These are phyloP conservation scores for Rhamnella rubrinervis DNA, from an alignment of 331 rosid species.

Conservation along the genomic window DNA sequence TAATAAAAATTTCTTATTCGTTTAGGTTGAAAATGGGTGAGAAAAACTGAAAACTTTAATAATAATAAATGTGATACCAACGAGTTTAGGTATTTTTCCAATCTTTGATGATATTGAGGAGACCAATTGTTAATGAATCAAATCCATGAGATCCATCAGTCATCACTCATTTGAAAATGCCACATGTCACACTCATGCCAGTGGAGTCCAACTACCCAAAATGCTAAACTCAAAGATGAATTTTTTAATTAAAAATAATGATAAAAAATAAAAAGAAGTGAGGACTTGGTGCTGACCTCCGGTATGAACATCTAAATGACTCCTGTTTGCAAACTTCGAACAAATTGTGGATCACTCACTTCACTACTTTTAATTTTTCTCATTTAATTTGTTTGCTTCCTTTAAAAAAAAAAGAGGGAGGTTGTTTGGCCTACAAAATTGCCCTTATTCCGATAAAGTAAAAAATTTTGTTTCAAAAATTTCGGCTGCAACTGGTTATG, in stretches of 20 bases:
- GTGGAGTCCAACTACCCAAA: background rate
- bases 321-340: too few species aligned
- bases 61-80: too few species aligned
- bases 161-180: background rate
- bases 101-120: too few species aligned
- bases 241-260: too few species aligned
- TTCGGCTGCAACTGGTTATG: conserved; percentile 5
- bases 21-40: too few species aligned
- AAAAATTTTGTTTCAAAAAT: conserved; percentile 7
- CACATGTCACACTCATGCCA: background rate
- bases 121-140: background rate
- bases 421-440: background rate
- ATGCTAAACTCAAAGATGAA: background rate
- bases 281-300: background rate
- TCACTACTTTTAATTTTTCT: too few species aligned
- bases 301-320: too few species aligned
- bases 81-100: too few species aligned
- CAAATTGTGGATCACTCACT: too few species aligned
- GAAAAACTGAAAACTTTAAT: too few species aligned
- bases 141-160: background rate
- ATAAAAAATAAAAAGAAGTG: background rate
- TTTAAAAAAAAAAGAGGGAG: background rate
- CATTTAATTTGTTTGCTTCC: too few species aligned
- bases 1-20: too few species aligned
- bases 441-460: background rate